These are phyloP conservation scores for Halophytophthora polymorphica DNA, from an alignment of 352 stramenopile species.

Conservation along the genomic window DNA sequence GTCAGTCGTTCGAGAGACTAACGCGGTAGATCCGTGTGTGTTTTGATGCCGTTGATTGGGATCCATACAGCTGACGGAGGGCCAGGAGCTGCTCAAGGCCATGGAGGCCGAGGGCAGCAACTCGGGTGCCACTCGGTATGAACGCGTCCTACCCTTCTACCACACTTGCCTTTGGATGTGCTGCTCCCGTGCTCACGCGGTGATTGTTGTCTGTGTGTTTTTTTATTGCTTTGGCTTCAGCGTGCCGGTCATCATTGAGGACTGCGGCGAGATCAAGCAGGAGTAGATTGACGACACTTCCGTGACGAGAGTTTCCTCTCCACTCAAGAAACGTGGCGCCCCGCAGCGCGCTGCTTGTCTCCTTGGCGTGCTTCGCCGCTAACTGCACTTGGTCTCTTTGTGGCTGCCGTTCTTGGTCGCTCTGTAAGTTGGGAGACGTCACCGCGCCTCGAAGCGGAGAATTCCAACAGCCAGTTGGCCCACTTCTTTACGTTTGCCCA, in stretches of 20 bases:
- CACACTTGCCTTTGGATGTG: neutral
- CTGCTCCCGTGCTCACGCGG: constrained; percentile 26
- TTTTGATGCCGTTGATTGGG: neutral
- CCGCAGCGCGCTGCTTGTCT: neutral
- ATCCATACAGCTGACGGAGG: constrained; percentile 69
- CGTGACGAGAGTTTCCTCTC: neutral
- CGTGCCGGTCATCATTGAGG: constrained; percentile 90
- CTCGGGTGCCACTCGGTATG: constrained; percentile 81
- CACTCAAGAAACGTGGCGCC: too few species aligned
- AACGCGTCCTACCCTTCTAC: neutral
- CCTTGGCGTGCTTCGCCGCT: neutral
- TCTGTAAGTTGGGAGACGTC: neutral
- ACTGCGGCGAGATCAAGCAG: constrained; percentile 91
- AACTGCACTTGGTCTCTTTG: too few species aligned
- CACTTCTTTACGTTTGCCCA: neutral
- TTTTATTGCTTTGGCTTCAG: constrained; percentile 21
- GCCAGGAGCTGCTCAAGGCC: constrained; percentile 94
- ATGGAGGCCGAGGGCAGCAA: constrained; percentile 94
- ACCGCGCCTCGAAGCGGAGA: constrained; percentile 5
- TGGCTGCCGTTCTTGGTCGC: neutral
- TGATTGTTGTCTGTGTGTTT: neutral
- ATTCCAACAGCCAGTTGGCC: constrained; percentile 13
- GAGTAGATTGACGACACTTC: constrained; percentile 21
- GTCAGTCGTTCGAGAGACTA: neutral
- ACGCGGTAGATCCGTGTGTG: too few species aligned